Conservation (phyloP, 768 basidiomycete genomes). For the Coprinellus aureogranulatus region DNA sequence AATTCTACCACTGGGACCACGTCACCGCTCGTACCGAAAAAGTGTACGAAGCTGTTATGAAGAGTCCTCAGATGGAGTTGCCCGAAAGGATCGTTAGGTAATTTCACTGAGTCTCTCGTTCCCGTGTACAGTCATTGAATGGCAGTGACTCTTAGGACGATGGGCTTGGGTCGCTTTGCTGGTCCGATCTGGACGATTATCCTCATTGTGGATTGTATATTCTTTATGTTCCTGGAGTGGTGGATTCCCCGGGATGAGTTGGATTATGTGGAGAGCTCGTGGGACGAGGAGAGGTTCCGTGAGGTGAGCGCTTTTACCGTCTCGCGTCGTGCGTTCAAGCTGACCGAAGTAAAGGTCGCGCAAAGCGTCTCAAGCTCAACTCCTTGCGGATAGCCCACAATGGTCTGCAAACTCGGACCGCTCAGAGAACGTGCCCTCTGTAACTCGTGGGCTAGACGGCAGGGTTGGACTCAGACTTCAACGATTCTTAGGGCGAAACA, state of each 20-base stretch:
- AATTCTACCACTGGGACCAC: conserved; percentile 85
- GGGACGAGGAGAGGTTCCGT: conserved; percentile 47
- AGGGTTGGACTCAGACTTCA: too few relatives aligned
- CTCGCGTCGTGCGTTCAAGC: too few relatives aligned
- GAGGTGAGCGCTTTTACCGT: conserved; percentile 24
- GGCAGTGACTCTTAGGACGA: conserved; percentile 48
- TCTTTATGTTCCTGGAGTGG: conserved; percentile 83
- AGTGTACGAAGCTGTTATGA: conserved; percentile 74
- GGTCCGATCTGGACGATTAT: conserved; percentile 90
- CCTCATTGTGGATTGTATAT: conserved; percentile 83
- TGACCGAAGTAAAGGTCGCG: too few relatives aligned
- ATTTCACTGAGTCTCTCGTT: neutral
- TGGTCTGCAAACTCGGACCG: too few relatives aligned
- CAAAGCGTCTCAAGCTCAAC: too few relatives aligned
- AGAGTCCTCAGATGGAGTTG: conserved; percentile 62
- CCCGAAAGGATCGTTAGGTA: conserved; percentile 77
- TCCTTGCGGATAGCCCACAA: too few relatives aligned
- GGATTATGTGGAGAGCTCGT: conserved; percentile 68
- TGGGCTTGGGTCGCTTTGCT: conserved; percentile 73
- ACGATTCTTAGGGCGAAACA: too few relatives aligned
- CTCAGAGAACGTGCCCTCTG: too few relatives aligned
- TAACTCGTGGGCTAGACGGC: too few relatives aligned
- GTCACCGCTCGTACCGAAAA: conserved; percentile 78
- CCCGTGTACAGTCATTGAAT: neutral
- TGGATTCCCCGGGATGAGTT: conserved; percentile 75